Evolutionary conservation across 257 asterid genomes (phyloP), one percentile per base, ranked within the genome.

Genomic region (Salvia hispanica): DNA sequence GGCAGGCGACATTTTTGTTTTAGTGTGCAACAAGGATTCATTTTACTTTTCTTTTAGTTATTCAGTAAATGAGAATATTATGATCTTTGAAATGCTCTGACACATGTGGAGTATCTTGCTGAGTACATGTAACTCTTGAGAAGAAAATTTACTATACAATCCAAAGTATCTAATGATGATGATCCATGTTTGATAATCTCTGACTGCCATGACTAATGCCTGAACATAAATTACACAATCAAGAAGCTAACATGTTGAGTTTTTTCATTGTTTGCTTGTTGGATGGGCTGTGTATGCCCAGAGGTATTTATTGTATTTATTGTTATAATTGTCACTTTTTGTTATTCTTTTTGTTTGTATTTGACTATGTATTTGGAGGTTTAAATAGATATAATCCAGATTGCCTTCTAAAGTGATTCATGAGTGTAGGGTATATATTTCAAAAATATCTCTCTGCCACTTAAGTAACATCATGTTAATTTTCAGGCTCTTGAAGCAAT

Each of bases 401-500:
- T 37, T 64, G 33, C 18, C 54, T 51, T 72, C 13, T 39, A 57
- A 65, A 47, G 68, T 34, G 67, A 56, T 46, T 46, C 39, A 7
- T 25, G 36, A 46, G 55, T 33, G 12, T 36, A 16, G 44, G 31
- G 21, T 59, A 25, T 25, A 25, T 11, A 37, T 16, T 51, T 59
- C 52, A 5, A 50, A 47, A 37, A 48, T 13, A 39, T 45, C 48
- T 18, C 12, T 11, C 37, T 16, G 66, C 62, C 37, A 46, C 31
- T 46, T 67, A 39, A 53, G 54, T 15, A 54, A 58, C 57, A 37
- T 62, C 65, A 59, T 70, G 12, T 69, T 10, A 56, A 69, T 33
- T 72, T 77, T 58, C 81, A 94, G 99, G 99, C 98, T 51, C 78
- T 88, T 64, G 99, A 94, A 81, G 99, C 96, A 44, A 91, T 91